These are phyloP conservation scores for Bipolaris oryzae DNA, from an alignment of 2,329 filamentous ascomycete species.

Conservation along the genomic window DNA sequence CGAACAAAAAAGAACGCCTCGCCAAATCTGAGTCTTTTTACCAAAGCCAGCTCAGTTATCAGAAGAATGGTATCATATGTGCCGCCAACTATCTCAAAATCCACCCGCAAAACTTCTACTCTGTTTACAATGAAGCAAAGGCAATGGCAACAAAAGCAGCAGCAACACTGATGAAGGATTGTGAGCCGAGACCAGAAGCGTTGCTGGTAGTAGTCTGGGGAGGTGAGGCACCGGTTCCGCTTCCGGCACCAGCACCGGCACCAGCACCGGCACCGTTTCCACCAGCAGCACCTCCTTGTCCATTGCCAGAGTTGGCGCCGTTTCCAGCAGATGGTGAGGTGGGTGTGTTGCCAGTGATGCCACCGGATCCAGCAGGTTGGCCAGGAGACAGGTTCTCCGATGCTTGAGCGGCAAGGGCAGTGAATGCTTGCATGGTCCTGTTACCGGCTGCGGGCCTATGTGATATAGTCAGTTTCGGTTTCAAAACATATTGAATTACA, in stretches of 20 bases:
- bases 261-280: conserved; percentile 10
- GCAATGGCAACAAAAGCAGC: conserved; percentile 34
- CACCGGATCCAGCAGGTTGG: conserved; percentile 32
- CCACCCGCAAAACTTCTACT: not conserved
- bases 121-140: conserved; percentile 31
- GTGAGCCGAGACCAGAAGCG: conserved; percentile 29
- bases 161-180: conserved; percentile 36
- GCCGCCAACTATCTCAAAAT: not conserved
- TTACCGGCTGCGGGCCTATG: conserved; percentile 41
- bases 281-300: not conserved
- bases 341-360: conserved; percentile 14
- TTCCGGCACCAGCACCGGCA: conserved; percentile 16
- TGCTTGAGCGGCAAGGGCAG: conserved; percentile 47
- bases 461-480: conserved; percentile 21
- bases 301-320: conserved; percentile 18
- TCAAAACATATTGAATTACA: not conserved
- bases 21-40: conserved; percentile 10
- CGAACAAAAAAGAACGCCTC: conserved; percentile 14
- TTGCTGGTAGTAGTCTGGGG: conserved; percentile 36
- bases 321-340: conserved; percentile 9
- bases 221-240: conserved; percentile 18
- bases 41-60: conserved; percentile 28
- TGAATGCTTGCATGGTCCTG: conserved; percentile 45
- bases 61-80: conserved; percentile 32
- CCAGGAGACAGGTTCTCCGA: conserved; percentile 52